Evolutionary conservation across 2,329 filamentous ascomycete genomes (phyloP).

Genomic region (Mycosphaerella sp.): DNA sequence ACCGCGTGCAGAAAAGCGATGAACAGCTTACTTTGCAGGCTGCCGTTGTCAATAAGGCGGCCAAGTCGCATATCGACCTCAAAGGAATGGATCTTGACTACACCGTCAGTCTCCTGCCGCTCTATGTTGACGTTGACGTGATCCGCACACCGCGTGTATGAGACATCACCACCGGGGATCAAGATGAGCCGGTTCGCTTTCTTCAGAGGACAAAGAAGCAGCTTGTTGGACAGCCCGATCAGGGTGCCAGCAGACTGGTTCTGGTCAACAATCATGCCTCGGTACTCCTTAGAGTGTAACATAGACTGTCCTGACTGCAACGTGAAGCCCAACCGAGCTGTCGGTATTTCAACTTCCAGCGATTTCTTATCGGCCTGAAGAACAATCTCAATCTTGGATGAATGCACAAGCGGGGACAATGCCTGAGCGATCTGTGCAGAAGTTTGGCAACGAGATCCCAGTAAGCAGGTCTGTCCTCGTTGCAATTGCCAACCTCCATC

Average conservation of each 20-base stretch:
- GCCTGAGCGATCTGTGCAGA: conserved; percentile 39
- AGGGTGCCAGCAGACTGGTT: conserved; percentile 56
- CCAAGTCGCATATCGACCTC: conserved; percentile 50
- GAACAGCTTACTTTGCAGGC: conserved; percentile 35
- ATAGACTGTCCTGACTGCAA: background rate
- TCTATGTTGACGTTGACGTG: conserved; percentile 34
- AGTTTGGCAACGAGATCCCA: no score
- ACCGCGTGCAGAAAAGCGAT: conserved; percentile 53
- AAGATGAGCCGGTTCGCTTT: conserved; percentile 46
- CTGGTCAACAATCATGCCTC: conserved; percentile 34
- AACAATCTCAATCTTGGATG: conserved; percentile 16
- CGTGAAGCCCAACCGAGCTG: conserved; percentile 23
- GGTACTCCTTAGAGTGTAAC: conserved; percentile 8
- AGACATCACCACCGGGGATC: conserved; percentile 36
- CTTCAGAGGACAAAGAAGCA: conserved; percentile 41
- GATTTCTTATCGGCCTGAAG: background rate
- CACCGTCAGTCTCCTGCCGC: conserved; percentile 29
- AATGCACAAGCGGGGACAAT: conserved; percentile 33
- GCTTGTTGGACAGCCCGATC: conserved; percentile 54
- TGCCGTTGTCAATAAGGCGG: conserved; percentile 50
- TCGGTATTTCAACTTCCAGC: conserved; percentile 23
- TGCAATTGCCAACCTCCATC: conserved; percentile 32
- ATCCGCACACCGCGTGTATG: conserved; percentile 41
- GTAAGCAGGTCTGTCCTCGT: background rate
- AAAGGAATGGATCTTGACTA: conserved; percentile 51